Evolutionary conservation across 257 asterid species (phyloP).

Genomic region (Anisodus tanguticus): DNA sequence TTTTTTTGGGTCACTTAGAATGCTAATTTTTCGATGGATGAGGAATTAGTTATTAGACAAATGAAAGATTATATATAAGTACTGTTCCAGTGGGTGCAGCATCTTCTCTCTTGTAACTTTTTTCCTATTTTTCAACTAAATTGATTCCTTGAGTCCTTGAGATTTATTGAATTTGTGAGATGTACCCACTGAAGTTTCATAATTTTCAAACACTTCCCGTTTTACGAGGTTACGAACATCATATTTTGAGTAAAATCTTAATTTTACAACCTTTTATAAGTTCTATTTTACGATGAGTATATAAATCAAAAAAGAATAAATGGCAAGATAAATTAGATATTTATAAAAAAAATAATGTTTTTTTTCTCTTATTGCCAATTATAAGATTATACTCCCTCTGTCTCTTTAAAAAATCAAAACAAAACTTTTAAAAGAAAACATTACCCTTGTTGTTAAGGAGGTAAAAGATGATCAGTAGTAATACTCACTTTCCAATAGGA

Average conservation of each 20-base stretch:
- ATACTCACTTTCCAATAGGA: too few relatives aligned
- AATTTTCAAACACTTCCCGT: neutral
- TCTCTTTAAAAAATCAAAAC: too few relatives aligned
- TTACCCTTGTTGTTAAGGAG: too few relatives aligned
- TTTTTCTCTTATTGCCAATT: too few relatives aligned
- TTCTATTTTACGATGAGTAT: neutral
- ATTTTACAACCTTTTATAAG: neutral
- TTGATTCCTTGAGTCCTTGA: neutral
- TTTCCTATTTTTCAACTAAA: neutral
- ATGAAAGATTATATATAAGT: neutral
- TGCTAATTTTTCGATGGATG: neutral
- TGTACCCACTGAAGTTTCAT: neutral
- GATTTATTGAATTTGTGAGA: neutral
- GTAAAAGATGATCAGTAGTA: too few relatives aligned
- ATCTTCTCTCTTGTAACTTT: neutral
- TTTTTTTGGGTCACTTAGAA: neutral
- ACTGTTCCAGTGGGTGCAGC: slow-evolving; percentile 9
- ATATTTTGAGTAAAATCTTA: neutral
- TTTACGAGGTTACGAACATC: neutral
- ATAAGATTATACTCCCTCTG: too few relatives aligned
- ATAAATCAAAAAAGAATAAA: too few relatives aligned
- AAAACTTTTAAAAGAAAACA: too few relatives aligned
- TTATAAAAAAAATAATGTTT: too few relatives aligned
- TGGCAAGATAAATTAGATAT: too few relatives aligned
- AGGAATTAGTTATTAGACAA: neutral